Percentiles rank a stretch among this genome's conserved stretches.
Conservation (phyloP, 306 rosid species). For the Fagus sylvatica region DNA sequence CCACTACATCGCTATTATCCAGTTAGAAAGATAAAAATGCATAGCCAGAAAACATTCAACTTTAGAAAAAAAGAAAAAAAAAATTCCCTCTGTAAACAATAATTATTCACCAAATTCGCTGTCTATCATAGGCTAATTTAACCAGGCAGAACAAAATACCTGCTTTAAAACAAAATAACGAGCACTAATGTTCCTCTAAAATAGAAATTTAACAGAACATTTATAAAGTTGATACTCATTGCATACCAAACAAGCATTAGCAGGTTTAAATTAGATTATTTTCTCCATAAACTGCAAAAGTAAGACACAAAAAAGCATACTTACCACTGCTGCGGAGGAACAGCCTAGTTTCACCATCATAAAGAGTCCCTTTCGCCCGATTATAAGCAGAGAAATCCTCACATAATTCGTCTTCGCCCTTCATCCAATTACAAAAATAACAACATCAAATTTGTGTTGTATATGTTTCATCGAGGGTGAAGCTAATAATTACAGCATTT, state of each 20-base stretch:
- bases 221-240: background rate
- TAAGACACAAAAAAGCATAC: conserved; percentile 2
- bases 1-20: too few relatives aligned
- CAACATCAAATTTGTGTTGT: conserved; percentile 3
- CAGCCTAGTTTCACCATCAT: conserved; percentile 91
- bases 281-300: background rate
- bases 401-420: conserved; percentile 98
- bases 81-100: too few relatives aligned
- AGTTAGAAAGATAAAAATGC: too few relatives aligned
- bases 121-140: too few relatives aligned
- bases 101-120: too few relatives aligned
- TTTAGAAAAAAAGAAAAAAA: too few relatives aligned
- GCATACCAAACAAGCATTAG: background rate
- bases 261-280: background rate
- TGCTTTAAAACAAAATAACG: background rate
- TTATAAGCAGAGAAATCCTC: conserved; percentile 87
- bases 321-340: conserved; percentile 75
- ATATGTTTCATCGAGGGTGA: conserved; percentile 2
- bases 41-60: too few relatives aligned
- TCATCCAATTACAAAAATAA: conserved; percentile 27
- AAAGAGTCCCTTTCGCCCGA: conserved; percentile 94
- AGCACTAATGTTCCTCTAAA: background rate
- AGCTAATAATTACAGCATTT: background rate
- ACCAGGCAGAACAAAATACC: too few relatives aligned
- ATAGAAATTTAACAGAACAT: background rate